A percentile compares a stretch with the other conserved stretches of the same genome.
phyloP scores from a whole-genome alignment of 306 rosid species.

The Pterocarpus macrocarpus region DNA sequence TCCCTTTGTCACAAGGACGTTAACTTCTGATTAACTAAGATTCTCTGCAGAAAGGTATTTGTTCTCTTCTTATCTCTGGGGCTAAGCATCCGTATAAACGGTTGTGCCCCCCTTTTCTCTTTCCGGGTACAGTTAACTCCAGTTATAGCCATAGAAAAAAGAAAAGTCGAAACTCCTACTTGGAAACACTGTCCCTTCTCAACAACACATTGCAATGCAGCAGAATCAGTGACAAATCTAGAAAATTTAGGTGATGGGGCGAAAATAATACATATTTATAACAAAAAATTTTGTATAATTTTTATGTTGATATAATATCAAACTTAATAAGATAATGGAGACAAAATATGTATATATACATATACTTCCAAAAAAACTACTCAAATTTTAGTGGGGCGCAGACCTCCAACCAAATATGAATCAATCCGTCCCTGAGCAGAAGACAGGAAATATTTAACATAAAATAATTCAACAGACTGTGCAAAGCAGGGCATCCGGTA shows the following conservation, averaged over 20 bases:
- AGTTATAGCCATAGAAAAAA: neutral
- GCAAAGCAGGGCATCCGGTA: neutral
- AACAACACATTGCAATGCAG: neutral
- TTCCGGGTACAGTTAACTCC: neutral
- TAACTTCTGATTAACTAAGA: constrained; percentile 4
- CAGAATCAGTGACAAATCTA: neutral
- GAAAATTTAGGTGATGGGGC: no score
- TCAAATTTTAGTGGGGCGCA: no score
- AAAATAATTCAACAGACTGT: neutral
- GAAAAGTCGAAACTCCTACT: neutral
- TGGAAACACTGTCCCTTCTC: neutral
- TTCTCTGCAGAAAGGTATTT: constrained; percentile 26
- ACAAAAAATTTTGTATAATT: no score
- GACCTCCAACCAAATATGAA: no score
- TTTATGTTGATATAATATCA: no score
- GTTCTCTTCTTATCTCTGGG: constrained; percentile 27
- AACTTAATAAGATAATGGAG: no score
- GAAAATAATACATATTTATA: no score
- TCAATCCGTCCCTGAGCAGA: no score
- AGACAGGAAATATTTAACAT: neutral
- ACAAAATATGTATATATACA: no score
- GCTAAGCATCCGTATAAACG: constrained; percentile 23
- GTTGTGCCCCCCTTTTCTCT: constrained; percentile 2
- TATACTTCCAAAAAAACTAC: no score
- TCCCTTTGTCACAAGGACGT: neutral